Evolutionary conservation across 257 asterid species (phyloP), one percentile per base, ranked within the genome.

Genomic region (Fraxinus cuspidata): DNA sequence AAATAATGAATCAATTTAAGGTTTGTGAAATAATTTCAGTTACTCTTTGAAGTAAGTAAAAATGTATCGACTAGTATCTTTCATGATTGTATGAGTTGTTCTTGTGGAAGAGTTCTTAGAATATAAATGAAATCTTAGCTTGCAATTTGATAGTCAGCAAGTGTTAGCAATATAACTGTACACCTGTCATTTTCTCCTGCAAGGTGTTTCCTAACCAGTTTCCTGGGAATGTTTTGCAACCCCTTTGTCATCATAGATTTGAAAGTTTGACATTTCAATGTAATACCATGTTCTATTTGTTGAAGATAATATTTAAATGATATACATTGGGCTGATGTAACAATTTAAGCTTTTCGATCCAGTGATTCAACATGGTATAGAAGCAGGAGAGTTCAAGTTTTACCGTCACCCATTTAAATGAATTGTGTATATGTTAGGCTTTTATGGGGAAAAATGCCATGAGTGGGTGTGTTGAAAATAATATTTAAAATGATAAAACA

Each of bases 1-100:
- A 86, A 84, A 73, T 79, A 49, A 64, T 35, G 23, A 51, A 29
- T 25, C 79, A 44, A 68, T 65, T 40, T 79, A 71, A 28, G 47
- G 16, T 27, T 35, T 74, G 60, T 74, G 31, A 68, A 66, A 66
- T 75, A 74, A 29, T 72, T 78, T 31, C 19, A 58, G 79, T 60
- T 44, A 19, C 70, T 71, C 21, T 38, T 79, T 60, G 35, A 79
- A 51, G 15, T 70, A 73, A 70, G 38, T 77, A 13, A 37, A 47
- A 15, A 70, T 4, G 56, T 31, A 49, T 66, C 10, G 75, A 49
- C 42, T 44, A 25, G 31, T 49, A 27, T 27, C 56, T 53, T 56
- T 18, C 27, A 71, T 67, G 70, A 76, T 72, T 72, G 47, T 47
- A 5, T 27, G 44, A 6, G 53, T 78, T 10, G 13, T 47, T 71